Conservation (phyloP, 768 basidiomycete genomes). For the Russula griseocarnosa region DNA sequence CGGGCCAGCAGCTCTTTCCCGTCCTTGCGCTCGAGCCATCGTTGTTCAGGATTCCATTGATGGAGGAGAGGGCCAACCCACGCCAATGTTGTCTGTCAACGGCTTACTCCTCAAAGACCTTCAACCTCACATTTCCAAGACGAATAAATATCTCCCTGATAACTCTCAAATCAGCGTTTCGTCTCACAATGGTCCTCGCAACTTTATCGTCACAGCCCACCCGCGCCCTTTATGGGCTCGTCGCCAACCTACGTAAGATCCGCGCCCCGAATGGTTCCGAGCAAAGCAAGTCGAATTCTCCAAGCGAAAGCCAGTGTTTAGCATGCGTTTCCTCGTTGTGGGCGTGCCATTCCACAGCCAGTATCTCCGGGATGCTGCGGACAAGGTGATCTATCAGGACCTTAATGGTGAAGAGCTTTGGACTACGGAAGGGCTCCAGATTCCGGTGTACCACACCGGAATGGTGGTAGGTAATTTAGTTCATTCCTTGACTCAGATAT, state of each 20-base stretch:
- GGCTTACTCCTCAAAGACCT: conserved; percentile 76
- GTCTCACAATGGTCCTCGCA: conserved; percentile 88
- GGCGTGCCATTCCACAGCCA: conserved; percentile 94
- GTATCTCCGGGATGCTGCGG: conserved; percentile 71
- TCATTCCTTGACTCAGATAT: conserved; percentile 24
- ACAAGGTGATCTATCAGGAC: conserved; percentile 74
- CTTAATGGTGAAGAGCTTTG: conserved; percentile 76
- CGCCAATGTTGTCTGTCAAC: conserved; percentile 89
- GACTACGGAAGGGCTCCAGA: conserved; percentile 60
- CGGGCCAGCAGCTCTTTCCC: conserved; percentile 96
- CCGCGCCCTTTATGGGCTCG: conserved; percentile 89
- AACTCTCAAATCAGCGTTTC: conserved; percentile 82
- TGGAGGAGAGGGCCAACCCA: conserved; percentile 89
- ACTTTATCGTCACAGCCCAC: conserved; percentile 88
- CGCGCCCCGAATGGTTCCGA: conserved; percentile 84
- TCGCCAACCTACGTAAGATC: conserved; percentile 84
- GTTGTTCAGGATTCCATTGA: conserved; percentile 86
- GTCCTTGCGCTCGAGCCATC: conserved; percentile 82
- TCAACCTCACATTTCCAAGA: conserved; percentile 75
- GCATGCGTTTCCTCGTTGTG: conserved; percentile 90
- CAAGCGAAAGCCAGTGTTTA: conserved; percentile 91
- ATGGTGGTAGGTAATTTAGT: conserved; percentile 53
- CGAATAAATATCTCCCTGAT: conserved; percentile 77
- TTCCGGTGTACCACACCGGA: conserved; percentile 89
- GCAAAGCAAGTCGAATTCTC: conserved; percentile 93